These are phyloP conservation scores for Globisporangium uncinulatum DNA, from an alignment of 352 stramenopile genomes.

Conservation along the genomic window DNA sequence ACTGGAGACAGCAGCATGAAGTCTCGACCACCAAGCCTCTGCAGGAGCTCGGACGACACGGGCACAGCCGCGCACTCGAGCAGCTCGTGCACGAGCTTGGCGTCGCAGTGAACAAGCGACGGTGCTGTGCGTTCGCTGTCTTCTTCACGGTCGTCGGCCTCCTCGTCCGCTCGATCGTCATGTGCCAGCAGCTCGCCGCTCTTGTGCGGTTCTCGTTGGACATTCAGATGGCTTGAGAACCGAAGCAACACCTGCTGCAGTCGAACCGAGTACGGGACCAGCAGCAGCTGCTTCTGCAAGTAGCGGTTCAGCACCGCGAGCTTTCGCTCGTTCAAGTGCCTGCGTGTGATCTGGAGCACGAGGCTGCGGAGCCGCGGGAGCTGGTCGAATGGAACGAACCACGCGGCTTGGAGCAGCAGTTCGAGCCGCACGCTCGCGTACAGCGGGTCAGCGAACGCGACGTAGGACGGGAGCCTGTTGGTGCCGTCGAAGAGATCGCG, in stretches of 20 bases:
- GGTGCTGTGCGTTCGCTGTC: neutral
- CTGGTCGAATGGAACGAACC: slow-evolving; percentile 63
- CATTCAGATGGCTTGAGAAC: slow-evolving; percentile 16
- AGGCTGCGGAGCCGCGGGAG: slow-evolving; percentile 32
- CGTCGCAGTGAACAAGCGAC: slow-evolving; percentile 6
- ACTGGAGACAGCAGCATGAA: slow-evolving; percentile 34
- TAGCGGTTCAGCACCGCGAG: slow-evolving; percentile 39
- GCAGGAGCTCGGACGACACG: neutral
- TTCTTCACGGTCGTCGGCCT: neutral
- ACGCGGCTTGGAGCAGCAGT: slow-evolving; percentile 41
- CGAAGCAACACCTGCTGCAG: slow-evolving; percentile 38
- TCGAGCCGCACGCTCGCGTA: slow-evolving; percentile 16
- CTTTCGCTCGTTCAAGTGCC: slow-evolving; percentile 47
- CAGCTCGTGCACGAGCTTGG: slow-evolving; percentile 8
- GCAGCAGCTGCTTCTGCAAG: slow-evolving; percentile 42
- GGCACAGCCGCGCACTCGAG: slow-evolving; percentile 10
- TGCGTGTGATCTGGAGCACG: slow-evolving; percentile 49
- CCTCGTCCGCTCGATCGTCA: neutral
- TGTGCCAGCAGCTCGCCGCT: too few relatives aligned
- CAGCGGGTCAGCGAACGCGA: slow-evolving; percentile 12
- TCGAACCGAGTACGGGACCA: slow-evolving; percentile 28
- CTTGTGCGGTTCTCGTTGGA: neutral
- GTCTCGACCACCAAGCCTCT: neutral
- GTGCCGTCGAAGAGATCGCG: slow-evolving; percentile 22
- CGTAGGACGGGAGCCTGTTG: neutral